Evolutionary conservation across 2,329 filamentous ascomycete species (phyloP), one percentile per base, ranked within the genome.

Genomic region (Curvularia sp.): DNA sequence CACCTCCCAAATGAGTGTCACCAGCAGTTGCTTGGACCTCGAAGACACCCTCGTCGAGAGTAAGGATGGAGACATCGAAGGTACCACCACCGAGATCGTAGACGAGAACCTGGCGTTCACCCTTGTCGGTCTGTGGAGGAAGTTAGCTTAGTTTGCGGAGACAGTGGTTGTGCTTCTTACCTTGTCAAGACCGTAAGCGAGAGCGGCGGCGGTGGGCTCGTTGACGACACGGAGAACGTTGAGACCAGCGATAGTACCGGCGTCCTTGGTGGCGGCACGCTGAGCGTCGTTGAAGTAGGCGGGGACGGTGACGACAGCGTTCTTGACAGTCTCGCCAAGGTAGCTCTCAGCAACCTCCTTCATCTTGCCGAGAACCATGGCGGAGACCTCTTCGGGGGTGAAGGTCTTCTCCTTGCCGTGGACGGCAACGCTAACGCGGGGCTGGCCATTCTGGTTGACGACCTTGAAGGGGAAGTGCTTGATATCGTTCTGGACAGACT

Each of bases 401-500:
- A 93, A 92, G 65, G 83, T 85, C 83, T 89, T 92, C 70, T 86
- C 79, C 63, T 83, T 71, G 57, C 77, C 87, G 86, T 76, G 82
- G 77, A 91, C 88, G 57, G 90, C 80, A 71, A 94, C 90, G 77
- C 90, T 85, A 76, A 99, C 88, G 68, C 88, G 82, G 65, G 95
- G 95, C 85, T 97, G 97, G 78, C 89, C 93, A 80, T 90, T 88
- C 85, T 95, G 93, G 85, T 90, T 86, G 75, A 92, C 77, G 62
- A 99, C 91, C 83, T 92, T 92, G 90, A 94, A 99, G 75, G 95
- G 94, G 87, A 97, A 97, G 85, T 97, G 91, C 91, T 99, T 98
- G 77, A 95, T 86, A 77, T 99, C 95, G 77, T 84, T 86, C 84
- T 97, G 93, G 68, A 97, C 89, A 66, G 96, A 91, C 83, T 77